These are phyloP conservation scores for Solioccasus polychromus DNA, from an alignment of 768 basidiomycete species.

Conservation along the genomic window DNA sequence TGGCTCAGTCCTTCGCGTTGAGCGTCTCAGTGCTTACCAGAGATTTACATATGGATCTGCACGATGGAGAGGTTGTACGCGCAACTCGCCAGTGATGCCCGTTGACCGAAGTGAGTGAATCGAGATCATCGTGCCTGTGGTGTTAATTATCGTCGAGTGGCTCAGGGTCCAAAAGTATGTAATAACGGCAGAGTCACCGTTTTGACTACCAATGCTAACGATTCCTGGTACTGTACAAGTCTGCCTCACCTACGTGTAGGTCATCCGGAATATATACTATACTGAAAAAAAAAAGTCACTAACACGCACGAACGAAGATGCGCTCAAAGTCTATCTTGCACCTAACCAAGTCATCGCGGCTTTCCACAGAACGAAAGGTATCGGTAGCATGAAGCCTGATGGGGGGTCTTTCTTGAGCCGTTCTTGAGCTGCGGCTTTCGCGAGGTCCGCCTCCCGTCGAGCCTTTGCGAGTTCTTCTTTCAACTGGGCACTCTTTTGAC, in stretches of 20 bases:
- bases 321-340: conserved; percentile 15
- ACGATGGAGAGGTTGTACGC: neutral
- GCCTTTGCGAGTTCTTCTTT: conserved; percentile 32
- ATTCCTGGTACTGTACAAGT: conserved; percentile 6
- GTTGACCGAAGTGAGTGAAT: neutral
- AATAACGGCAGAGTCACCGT: neutral
- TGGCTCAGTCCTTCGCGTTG: too few relatives aligned
- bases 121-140: too few relatives aligned
- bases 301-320: conserved; percentile 1
- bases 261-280: conserved; percentile 18
- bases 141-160: neutral
- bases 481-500: conserved; percentile 25
- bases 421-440: conserved; percentile 24
- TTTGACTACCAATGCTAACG: neutral
- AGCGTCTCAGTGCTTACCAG: too few relatives aligned
- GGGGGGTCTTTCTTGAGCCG: conserved; percentile 30
- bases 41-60: neutral
- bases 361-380: conserved; percentile 34
- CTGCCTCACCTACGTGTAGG: neutral
- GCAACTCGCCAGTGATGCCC: neutral
- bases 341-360: conserved; percentile 34
- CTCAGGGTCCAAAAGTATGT: neutral
- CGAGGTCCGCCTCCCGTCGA: conserved; percentile 25
- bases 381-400: conserved; percentile 28
- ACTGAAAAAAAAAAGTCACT: neutral